These are phyloP conservation scores for Candolleomyces aberdarensis DNA, from an alignment of 768 basidiomycete genomes.

Conservation along the genomic window DNA sequence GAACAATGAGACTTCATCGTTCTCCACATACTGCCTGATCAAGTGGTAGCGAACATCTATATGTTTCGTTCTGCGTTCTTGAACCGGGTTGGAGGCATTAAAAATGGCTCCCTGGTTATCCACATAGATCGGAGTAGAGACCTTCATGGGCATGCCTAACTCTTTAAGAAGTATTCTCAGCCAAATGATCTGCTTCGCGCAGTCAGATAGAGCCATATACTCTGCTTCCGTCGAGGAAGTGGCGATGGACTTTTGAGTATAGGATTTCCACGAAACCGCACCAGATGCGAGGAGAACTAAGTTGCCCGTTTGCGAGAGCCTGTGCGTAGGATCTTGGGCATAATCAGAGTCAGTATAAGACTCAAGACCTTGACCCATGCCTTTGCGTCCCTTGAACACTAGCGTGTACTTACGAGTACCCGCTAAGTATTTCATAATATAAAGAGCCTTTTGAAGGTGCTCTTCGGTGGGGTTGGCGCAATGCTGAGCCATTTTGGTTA, in stretches of 20 bases:
- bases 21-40: constrained; percentile 18
- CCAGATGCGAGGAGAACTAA: constrained; percentile 13
- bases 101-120: constrained; percentile 16
- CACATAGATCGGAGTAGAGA: not conserved
- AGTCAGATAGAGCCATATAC: constrained; percentile 19
- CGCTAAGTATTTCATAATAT: constrained; percentile 4
- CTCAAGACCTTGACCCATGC: not conserved
- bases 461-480: constrained; percentile 10
- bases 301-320: constrained; percentile 20
- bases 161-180: constrained; percentile 3
- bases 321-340: constrained; percentile 10
- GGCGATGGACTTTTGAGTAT: constrained; percentile 15
- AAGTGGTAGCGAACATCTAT: constrained; percentile 27
- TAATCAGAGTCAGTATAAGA: constrained; percentile 8
- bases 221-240: constrained; percentile 22
- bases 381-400: constrained; percentile 1
- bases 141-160: not conserved
- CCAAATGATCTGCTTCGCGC: constrained; percentile 12
- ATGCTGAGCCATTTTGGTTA: too few species aligned
- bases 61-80: constrained; percentile 22
- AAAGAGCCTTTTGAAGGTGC: not conserved
- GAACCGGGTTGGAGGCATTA: constrained; percentile 9
- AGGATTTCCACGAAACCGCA: constrained; percentile 14
- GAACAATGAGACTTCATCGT: constrained; percentile 13
- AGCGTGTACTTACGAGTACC: constrained; percentile 4